Evolutionary conservation across 345 rosid species (phyloP).

Genomic region (Populus nigra): DNA sequence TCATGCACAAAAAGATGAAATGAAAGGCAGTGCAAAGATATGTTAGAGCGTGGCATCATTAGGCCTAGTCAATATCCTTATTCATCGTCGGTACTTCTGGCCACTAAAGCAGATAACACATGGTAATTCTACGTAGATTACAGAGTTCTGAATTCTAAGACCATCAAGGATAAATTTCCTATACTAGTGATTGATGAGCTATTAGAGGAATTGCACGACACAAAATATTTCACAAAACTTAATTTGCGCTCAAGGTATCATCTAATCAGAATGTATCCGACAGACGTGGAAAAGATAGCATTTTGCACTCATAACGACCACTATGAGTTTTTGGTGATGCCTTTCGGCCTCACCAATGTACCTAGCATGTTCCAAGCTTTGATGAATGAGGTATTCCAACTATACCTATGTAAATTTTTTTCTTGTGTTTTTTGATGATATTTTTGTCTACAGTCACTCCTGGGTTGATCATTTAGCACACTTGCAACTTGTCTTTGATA

Average conservation of each 20-base stretch:
- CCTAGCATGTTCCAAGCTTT: neutral
- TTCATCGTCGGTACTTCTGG: neutral
- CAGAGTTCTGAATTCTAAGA: neutral
- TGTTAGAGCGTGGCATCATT: neutral
- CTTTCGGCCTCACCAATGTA: neutral
- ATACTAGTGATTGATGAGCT: neutral
- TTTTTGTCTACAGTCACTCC: neutral
- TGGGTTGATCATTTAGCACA: neutral
- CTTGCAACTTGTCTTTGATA: no score
- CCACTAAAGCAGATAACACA: neutral
- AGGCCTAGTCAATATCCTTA: neutral
- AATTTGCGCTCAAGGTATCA: neutral
- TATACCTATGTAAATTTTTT: neutral
- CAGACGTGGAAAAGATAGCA: neutral
- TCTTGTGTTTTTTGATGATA: neutral
- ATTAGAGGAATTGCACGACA: neutral
- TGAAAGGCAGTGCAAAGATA: neutral
- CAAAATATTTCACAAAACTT: neutral
- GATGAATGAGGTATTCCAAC: neutral
- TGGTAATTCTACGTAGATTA: neutral
- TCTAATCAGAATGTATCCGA: neutral
- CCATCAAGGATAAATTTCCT: neutral
- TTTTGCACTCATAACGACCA: neutral
- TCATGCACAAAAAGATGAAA: neutral
- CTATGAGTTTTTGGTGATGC: neutral